A percentile compares a stretch with the other conserved stretches of the same genome.
Evolutionary conservation across 768 basidiomycete genomes (phyloP).

Genomic region (Lepiota brunneoincarnata): DNA sequence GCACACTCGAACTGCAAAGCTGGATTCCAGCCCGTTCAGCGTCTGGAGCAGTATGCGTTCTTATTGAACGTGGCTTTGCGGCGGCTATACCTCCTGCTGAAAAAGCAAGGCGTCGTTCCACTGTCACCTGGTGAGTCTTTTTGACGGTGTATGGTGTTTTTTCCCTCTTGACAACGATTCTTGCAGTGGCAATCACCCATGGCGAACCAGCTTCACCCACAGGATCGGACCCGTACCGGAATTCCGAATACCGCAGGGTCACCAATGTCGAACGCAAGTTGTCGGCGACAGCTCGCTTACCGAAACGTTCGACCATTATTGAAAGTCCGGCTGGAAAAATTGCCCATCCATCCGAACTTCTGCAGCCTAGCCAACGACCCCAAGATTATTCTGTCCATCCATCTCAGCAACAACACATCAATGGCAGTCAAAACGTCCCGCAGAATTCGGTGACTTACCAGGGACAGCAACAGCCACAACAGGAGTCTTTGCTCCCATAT

Average conservation of each 20-base stretch:
- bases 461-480: slow-evolving; percentile 16
- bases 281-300: slow-evolving; percentile 87
- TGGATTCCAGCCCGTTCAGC: slow-evolving; percentile 89
- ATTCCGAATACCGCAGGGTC: slow-evolving; percentile 91
- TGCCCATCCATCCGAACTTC: slow-evolving; percentile 67
- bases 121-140: slow-evolving; percentile 60
- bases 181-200: slow-evolving; percentile 21
- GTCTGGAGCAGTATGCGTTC: slow-evolving; percentile 97
- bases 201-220: slow-evolving; percentile 30
- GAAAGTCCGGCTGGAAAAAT: slow-evolving; percentile 91
- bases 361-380: neutral
- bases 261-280: slow-evolving; percentile 87
- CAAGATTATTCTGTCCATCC: slow-evolving; percentile 4
- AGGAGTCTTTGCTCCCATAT: slow-evolving; percentile 18
- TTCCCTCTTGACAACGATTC: slow-evolving; percentile 7
- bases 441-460: slow-evolving; percentile 6
- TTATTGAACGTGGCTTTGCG: slow-evolving; percentile 92
- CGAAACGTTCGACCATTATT: slow-evolving; percentile 92
- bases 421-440: neutral
- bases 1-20: slow-evolving; percentile 59
- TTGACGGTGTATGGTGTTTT: slow-evolving; percentile 9
- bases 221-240: slow-evolving; percentile 78
- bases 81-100: slow-evolving; percentile 81
- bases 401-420: slow-evolving; percentile 5
- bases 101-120: slow-evolving; percentile 89